Conservation (phyloP, 208 protist genomes). For the Angomonas ambiguus region DNA sequence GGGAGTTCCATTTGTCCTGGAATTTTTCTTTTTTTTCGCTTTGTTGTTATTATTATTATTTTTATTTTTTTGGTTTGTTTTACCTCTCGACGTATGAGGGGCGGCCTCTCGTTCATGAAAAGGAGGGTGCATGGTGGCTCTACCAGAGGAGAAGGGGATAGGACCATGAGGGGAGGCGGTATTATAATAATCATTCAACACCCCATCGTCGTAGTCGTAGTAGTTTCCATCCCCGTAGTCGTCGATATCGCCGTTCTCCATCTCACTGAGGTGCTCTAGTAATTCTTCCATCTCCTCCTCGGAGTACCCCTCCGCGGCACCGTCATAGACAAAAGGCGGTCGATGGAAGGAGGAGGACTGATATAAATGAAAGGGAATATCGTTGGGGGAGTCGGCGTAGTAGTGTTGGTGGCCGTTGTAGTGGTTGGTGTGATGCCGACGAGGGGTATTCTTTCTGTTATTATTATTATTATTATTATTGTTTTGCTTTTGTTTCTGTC, state of each 20-base stretch:
- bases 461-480: neutral
- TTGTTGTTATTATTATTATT: constrained; percentile 7
- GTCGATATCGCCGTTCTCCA: constrained; percentile 20
- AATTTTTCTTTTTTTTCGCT: neutral
- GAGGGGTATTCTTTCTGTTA: neutral
- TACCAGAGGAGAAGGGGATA: too few species aligned
- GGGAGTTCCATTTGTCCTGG: neutral
- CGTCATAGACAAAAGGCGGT: too few species aligned
- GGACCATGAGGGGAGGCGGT: too few species aligned
- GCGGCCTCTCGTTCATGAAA: too few species aligned
- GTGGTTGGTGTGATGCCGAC: neutral
- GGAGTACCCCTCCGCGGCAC: neutral
- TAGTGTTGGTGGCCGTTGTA: constrained; percentile 35
- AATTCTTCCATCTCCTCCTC: constrained; percentile 31
- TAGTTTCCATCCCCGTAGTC: constrained; percentile 61
- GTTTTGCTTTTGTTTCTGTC: too few species aligned
- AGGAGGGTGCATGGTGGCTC: too few species aligned
- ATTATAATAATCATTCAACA: neutral
- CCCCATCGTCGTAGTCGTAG: constrained; percentile 17
- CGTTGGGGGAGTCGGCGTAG: constrained; percentile 69
- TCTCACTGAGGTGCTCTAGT: too few species aligned
- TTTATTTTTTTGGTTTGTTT: neutral
- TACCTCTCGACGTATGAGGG: too few species aligned
- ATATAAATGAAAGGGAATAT: constrained; percentile 48
- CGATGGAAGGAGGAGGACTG: too few species aligned